phyloP scores from a whole-genome alignment of 1,139 yeast genomes.

The Geotrichum candidum region DNA sequence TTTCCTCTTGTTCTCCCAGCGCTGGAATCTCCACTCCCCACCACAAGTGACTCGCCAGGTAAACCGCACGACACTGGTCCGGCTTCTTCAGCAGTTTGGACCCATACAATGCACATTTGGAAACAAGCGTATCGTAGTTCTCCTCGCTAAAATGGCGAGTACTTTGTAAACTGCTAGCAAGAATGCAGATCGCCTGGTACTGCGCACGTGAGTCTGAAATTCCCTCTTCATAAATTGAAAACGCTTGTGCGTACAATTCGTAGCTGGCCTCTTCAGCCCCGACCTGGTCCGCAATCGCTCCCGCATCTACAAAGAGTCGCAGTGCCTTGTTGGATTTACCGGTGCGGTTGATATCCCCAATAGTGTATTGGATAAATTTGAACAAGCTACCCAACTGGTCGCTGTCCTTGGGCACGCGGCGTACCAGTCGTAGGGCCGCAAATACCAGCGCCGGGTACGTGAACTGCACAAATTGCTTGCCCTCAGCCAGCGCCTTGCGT shows the following conservation, averaged over 20 bases:
- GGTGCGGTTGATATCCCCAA: conserved; percentile 58
- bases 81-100: conserved; percentile 84
- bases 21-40: conserved; percentile 67
- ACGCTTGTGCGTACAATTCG: conserved; percentile 85
- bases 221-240: conserved; percentile 80
- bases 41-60: conserved; percentile 86
- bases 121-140: conserved; percentile 72
- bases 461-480: conserved; percentile 45
- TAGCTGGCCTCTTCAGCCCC: conserved; percentile 61
- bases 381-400: conserved; percentile 40
- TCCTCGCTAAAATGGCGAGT: conserved; percentile 53
- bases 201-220: conserved; percentile 58
- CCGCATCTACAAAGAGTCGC: conserved; percentile 44
- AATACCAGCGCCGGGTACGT: conserved; percentile 74
- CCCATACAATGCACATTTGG: conserved; percentile 81
- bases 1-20: conserved; percentile 46
- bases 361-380: conserved; percentile 66
- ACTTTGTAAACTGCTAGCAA: conserved; percentile 58
- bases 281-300: conserved; percentile 69
- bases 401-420: conserved; percentile 37
- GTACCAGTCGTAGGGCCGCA: conserved; percentile 53
- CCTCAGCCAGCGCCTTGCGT: conserved; percentile 45
- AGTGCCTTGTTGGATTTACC: conserved; percentile 48
- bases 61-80: conserved; percentile 90
- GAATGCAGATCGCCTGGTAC: conserved; percentile 47